Conservation (phyloP, 805 yeast species). For the Zygotorulaspora florentina region DNA sequence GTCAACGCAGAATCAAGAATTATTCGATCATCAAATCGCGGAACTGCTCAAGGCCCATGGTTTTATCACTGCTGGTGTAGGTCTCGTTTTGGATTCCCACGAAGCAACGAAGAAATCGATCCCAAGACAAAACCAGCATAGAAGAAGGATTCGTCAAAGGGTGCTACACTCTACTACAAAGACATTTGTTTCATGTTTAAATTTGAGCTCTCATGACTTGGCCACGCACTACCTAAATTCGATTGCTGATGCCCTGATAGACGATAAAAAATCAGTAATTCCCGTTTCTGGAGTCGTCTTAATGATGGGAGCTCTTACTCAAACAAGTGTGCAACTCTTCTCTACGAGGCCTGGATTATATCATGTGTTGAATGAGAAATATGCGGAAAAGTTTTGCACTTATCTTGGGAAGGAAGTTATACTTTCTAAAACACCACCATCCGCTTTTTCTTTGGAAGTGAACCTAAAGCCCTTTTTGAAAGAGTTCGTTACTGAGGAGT, state of each 20-base stretch:
- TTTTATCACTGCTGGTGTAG: conserved; percentile 29
- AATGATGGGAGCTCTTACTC: conserved; percentile 38
- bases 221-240: conserved; percentile 10
- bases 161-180: conserved; percentile 33
- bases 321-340: conserved; percentile 23
- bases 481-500: conserved; percentile 40
- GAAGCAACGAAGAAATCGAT: conserved; percentile 19
- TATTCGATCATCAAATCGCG: conserved; percentile 34
- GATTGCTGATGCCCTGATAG: conserved; percentile 12
- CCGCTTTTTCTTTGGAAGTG: conserved; percentile 39
- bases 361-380: conserved; percentile 20
- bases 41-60: conserved; percentile 41
- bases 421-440: conserved; percentile 43
- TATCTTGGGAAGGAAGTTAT: conserved; percentile 41
- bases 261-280: conserved; percentile 21
- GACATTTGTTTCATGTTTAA: conserved; percentile 18
- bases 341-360: conserved; percentile 22
- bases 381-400: conserved; percentile 20
- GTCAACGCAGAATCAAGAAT: conserved; percentile 17
- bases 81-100: conserved; percentile 25
- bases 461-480: conserved; percentile 44
- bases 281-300: conserved; percentile 37
- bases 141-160: conserved; percentile 37
- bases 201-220: conserved; percentile 20
- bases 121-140: conserved; percentile 37